Percentiles rank a stretch among this genome's conserved stretches.
Evolutionary conservation across 1,139 yeast genomes (phyloP).

Genomic region (Kurtzmaniella quercitrusa): DNA sequence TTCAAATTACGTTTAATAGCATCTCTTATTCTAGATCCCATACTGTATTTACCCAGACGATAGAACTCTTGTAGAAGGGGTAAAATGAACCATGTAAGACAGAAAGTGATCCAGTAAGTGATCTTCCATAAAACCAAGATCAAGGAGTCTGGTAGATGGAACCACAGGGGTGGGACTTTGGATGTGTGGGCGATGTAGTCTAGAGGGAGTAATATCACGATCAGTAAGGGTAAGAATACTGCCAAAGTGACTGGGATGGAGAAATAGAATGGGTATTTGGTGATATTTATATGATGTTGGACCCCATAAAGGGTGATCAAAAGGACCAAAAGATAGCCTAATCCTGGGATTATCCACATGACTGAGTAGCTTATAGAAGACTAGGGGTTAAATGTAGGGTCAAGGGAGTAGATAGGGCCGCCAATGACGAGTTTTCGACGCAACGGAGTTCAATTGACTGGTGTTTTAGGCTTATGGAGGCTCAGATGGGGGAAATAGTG

Average conservation of each 20-base stretch:
- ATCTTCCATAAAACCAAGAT: constrained; percentile 62
- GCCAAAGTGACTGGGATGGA: constrained; percentile 34
- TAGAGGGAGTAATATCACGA: constrained; percentile 36
- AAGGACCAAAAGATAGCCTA: constrained; percentile 27
- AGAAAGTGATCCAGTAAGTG: constrained; percentile 77
- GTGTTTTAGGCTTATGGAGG: neutral
- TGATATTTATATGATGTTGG: constrained; percentile 34
- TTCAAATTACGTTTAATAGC: constrained; percentile 54
- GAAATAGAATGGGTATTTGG: constrained; percentile 30
- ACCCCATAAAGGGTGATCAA: constrained; percentile 31
- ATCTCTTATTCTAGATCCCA: constrained; percentile 44
- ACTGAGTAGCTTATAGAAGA: neutral
- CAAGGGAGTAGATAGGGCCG: neutral
- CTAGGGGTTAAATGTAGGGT: neutral
- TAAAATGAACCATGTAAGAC: constrained; percentile 67
- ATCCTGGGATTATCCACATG: constrained; percentile 29
- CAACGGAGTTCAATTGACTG: neutral
- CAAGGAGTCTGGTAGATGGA: constrained; percentile 35
- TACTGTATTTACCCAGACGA: constrained; percentile 62
- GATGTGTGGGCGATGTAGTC: constrained; percentile 33
- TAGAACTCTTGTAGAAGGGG: constrained; percentile 73
- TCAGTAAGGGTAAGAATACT: constrained; percentile 41
- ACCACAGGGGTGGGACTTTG: constrained; percentile 16
- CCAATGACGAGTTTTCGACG: neutral
- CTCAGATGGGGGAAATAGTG: neutral